Conservation (phyloP, 345 rosid species). For the Theobroma cacao region DNA sequence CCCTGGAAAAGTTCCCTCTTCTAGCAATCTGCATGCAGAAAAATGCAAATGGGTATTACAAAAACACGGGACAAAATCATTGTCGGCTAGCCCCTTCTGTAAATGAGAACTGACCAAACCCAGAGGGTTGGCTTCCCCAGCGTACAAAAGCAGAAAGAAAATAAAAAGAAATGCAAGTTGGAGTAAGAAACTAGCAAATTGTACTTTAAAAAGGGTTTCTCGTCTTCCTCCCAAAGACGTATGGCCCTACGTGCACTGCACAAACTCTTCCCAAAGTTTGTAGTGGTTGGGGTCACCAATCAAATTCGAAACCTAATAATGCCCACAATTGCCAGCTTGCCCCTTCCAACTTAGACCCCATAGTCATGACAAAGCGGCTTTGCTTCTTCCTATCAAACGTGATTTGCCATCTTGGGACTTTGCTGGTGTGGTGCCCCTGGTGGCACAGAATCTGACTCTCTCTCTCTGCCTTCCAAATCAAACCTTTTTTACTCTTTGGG, state of each 20-base stretch:
- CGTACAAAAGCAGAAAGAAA: not conserved
- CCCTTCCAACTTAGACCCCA: too few species aligned
- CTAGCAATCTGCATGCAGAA: not conserved
- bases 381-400: too few species aligned
- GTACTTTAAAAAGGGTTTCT: not conserved
- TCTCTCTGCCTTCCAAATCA: too few species aligned
- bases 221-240: not conserved
- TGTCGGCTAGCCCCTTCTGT: not conserved
- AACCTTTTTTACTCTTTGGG: too few species aligned
- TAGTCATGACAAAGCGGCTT: too few species aligned
- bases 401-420: too few species aligned
- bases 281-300: not conserved
- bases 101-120: not conserved
- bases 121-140: not conserved
- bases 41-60: not conserved
- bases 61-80: not conserved
- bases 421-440: too few species aligned
- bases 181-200: not conserved
- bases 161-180: not conserved
- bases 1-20: not conserved
- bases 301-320: too few species aligned
- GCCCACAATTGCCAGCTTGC: too few species aligned
- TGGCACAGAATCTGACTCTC: too few species aligned
- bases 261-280: not conserved
- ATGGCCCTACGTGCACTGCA: not conserved